A percentile compares a stretch with the other conserved stretches of the same genome.
These are phyloP conservation scores for Paramecium primaurelia DNA, from an alignment of 73 alveolate species.

Conservation along the genomic window DNA sequence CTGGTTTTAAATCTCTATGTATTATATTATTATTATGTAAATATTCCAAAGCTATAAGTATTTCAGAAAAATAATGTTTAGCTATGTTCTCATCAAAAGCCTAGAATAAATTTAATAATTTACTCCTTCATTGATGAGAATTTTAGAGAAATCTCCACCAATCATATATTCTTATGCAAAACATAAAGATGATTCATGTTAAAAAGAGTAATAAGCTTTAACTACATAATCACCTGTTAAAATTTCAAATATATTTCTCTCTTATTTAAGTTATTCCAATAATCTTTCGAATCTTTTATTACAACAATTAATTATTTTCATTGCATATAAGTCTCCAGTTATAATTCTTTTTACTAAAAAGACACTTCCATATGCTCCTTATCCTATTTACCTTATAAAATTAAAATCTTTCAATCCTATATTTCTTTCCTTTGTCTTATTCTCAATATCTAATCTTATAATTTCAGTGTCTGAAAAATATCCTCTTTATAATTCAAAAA, in stretches of 20 bases:
- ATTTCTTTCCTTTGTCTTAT: neutral
- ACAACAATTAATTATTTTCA: constrained; percentile 63
- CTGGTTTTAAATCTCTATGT: constrained; percentile 86
- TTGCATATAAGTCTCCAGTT: constrained; percentile 69
- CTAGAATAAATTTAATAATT: constrained; percentile 28
- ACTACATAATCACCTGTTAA: constrained; percentile 16
- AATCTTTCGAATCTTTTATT: constrained; percentile 19
- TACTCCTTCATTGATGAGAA: constrained; percentile 58
- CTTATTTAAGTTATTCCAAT: neutral
- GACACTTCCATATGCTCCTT: constrained; percentile 73
- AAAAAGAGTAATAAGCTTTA: constrained; percentile 14
- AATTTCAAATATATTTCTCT: constrained; percentile 18
- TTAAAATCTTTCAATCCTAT: neutral
- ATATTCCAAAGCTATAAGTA: constrained; percentile 74
- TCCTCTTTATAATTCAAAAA: constrained; percentile 41
- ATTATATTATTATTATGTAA: constrained; percentile 74
- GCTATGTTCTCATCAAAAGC: constrained; percentile 77
- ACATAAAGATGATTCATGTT: constrained; percentile 15
- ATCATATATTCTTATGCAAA: neutral
- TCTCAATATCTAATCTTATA: neutral
- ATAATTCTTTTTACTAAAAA: constrained; percentile 53
- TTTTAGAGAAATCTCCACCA: constrained; percentile 63
- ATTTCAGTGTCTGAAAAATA: constrained; percentile 21
- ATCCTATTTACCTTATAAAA: constrained; percentile 50
- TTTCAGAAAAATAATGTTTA: constrained; percentile 75